These are phyloP conservation scores for Mycena rebaudengoi DNA, from an alignment of 768 basidiomycete species.

Conservation along the genomic window DNA sequence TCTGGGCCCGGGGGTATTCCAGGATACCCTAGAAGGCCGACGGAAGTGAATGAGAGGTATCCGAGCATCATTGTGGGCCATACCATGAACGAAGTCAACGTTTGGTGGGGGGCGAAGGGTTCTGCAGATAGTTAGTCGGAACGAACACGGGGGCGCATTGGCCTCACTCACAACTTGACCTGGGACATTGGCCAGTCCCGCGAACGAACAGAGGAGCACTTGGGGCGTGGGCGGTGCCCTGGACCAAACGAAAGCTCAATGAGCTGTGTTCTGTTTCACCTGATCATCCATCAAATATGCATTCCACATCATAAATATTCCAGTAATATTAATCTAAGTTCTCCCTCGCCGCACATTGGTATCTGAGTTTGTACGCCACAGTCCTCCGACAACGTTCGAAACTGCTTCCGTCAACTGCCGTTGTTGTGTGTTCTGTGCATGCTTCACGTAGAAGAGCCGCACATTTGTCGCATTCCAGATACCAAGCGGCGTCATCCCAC, in stretches of 20 bases:
- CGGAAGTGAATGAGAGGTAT: slow-evolving; percentile 14
- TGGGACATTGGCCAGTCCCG: slow-evolving; percentile 33
- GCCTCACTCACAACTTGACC: slow-evolving; percentile 43
- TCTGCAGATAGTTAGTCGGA: slow-evolving; percentile 45
- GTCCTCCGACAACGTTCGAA: slow-evolving; percentile 82
- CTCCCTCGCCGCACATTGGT: slow-evolving; percentile 27
- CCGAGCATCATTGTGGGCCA: slow-evolving; percentile 15
- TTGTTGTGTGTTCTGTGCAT: slow-evolving; percentile 72
- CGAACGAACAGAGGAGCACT: slow-evolving; percentile 4
- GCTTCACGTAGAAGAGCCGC: slow-evolving; percentile 91
- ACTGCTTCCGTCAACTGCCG: slow-evolving; percentile 83
- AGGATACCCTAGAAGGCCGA: slow-evolving; percentile 67
- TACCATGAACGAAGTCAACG: slow-evolving; percentile 89
- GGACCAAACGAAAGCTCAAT: neutral
- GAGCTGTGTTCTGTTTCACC: slow-evolving; percentile 10
- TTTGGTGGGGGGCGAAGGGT: slow-evolving; percentile 88
- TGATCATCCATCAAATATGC: neutral
- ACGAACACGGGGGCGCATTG: slow-evolving; percentile 4
- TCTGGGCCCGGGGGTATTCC: slow-evolving; percentile 87
- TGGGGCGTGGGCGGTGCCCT: neutral
- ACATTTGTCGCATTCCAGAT: slow-evolving; percentile 94
- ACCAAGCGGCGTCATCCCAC: slow-evolving; percentile 85
- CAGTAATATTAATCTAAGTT: slow-evolving; percentile 1
- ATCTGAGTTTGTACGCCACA: slow-evolving; percentile 59
- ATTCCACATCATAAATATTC: neutral